Evolutionary conservation across 1,284 basidiomycete genomes (phyloP), one percentile per base, ranked within the genome.

Genomic region (Paramarasmius palmivorus): DNA sequence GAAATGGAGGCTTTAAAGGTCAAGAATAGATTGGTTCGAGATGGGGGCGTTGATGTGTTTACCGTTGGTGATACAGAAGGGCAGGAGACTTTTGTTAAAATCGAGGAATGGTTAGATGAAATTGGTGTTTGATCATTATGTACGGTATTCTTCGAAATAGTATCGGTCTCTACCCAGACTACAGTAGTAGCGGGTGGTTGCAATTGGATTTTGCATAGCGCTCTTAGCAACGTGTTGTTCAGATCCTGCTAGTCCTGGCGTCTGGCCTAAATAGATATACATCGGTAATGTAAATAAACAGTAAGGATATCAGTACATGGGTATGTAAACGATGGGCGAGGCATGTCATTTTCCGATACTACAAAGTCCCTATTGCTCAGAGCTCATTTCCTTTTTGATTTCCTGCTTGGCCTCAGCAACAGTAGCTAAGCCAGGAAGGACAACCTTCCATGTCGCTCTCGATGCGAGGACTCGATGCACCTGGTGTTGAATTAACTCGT

Each of bases 401-500:
- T 75, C 74, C 59, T 75, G 71, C 57, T 69, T 65, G 3, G 76
- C 59, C 57, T 79, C 74, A 17, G 69, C 67, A 23, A 77, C 72
- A 55, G 65, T 78, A 20, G 76, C 68, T 36, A 91, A 68, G 29
- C 86, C 86, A 29, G 90, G 90, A 9, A 92, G 71, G 2, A 77
- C 75, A 34, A 92, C 67, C 57, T 82, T 86, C 84, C 87, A 90
- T 10, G 79, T 82, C 19, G 81, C 84, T 54, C 77, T 78, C n/a
- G 83, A 73, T 29, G 78, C 73, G 23, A 92, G 75, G 15, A 78
- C 69, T 47, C 75, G 76, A 46, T 81, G 75, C 10, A 90, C 81
- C 72, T 91, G 88, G 62, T 84, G 78, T 61, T 89, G 83, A 38
- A 92, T 91, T 44, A 92, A 73, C 65, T 92, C 90, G 59, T 92